Evolutionary conservation across 2,329 filamentous ascomycete genomes (phyloP).

Genomic region (Emericellopsis atlantica): DNA sequence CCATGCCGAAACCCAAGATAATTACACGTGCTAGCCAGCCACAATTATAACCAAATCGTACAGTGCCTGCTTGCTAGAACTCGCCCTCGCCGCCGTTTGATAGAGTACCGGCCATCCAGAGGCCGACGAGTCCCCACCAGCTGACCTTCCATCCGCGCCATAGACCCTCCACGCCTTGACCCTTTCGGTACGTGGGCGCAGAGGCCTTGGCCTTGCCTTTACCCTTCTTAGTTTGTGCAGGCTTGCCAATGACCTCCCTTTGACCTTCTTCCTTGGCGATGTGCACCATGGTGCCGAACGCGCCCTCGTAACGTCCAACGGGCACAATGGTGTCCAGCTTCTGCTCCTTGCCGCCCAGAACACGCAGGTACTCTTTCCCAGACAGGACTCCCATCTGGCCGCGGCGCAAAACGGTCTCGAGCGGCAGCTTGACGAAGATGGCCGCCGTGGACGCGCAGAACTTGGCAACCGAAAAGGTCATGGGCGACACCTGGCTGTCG

Average conservation of each 20-base stretch:
- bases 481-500: conserved; percentile 69
- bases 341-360: conserved; percentile 25
- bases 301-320: conserved; percentile 69
- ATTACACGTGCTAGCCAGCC: conserved; percentile 10
- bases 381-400: conserved; percentile 69
- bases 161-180: conserved; percentile 56
- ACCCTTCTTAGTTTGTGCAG: conserved; percentile 17
- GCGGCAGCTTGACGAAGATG: conserved; percentile 73
- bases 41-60: not conserved
- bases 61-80: conserved; percentile 24
- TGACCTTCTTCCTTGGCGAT: conserved; percentile 76
- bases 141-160: conserved; percentile 68
- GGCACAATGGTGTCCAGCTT: conserved; percentile 64
- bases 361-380: conserved; percentile 35
- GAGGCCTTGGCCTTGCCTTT: conserved; percentile 16
- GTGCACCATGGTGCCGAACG: conserved; percentile 81
- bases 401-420: conserved; percentile 83
- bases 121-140: conserved; percentile 63
- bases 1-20: conserved; percentile 13
- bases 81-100: conserved; percentile 49
- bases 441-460: conserved; percentile 73
- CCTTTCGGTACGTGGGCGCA: conserved; percentile 31
- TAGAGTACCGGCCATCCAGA: conserved; percentile 58
- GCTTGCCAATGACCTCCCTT: conserved; percentile 26
- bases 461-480: conserved; percentile 68